phyloP scores from a whole-genome alignment of 1,139 yeast species.

The Hemisphaericaspora xylanilytica region DNA sequence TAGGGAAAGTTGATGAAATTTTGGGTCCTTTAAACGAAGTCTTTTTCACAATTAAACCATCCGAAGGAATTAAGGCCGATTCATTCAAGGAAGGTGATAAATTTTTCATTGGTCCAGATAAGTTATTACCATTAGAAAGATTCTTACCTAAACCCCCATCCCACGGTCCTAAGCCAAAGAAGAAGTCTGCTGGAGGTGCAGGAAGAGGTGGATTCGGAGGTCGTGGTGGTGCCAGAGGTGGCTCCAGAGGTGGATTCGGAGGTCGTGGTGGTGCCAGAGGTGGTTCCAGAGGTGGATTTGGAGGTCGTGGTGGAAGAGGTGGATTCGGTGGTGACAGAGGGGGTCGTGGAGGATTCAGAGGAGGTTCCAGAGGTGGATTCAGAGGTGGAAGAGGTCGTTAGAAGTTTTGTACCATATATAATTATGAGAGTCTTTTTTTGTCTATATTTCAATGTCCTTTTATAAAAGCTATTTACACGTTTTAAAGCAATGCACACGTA shows the following conservation, averaged over 20 bases:
- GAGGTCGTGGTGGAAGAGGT: constrained; percentile 46
- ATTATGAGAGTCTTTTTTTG: neutral
- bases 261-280: constrained; percentile 20
- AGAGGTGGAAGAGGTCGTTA: constrained; percentile 17
- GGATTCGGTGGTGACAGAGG: constrained; percentile 41
- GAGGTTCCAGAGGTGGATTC: constrained; percentile 34
- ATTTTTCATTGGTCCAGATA: constrained; percentile 92
- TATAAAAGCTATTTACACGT: constrained; percentile 4
- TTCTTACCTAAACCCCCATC: constrained; percentile 90
- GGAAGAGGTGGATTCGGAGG: constrained; percentile 28
- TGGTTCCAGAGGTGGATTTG: constrained; percentile 33
- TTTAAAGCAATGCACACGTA: constrained; percentile 23
- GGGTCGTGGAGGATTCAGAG: constrained; percentile 45
- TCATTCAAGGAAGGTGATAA: constrained; percentile 96
- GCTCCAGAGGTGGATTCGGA: constrained; percentile 13
- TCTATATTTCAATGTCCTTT: neutral
- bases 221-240: constrained; percentile 48
- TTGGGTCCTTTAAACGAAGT: constrained; percentile 97
- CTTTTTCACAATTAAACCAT: constrained; percentile 90
- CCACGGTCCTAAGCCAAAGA: constrained; percentile 74
- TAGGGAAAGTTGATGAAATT: constrained; percentile 98
- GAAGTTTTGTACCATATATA: constrained; percentile 6
- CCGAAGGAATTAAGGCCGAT: constrained; percentile 92
- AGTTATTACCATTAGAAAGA: constrained; percentile 91
- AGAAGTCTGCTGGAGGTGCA: constrained; percentile 54